Conservation (phyloP, 2,329 filamentous ascomycete genomes). For the Anthostomella pinea region DNA sequence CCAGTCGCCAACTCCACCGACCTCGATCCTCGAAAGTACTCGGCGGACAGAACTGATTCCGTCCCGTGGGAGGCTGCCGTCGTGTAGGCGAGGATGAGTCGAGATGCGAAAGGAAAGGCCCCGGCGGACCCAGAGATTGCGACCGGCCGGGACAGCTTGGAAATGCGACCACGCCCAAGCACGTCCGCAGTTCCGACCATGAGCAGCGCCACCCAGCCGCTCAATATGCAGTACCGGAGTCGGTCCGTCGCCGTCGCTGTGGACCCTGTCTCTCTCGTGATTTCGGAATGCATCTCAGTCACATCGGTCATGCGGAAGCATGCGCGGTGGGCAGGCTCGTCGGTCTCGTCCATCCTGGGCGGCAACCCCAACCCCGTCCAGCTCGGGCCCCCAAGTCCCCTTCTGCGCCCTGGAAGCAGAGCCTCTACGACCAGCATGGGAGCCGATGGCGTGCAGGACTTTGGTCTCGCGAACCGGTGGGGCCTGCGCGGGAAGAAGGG, state of each 20-base stretch:
- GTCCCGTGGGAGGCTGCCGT: constrained; percentile 17
- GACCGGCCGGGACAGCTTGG: constrained; percentile 24
- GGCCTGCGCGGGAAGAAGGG: constrained; percentile 91
- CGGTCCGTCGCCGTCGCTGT: constrained; percentile 75
- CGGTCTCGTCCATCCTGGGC: constrained; percentile 91
- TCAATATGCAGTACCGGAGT: constrained; percentile 57
- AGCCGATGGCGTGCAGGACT: constrained; percentile 48
- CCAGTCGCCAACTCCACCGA: constrained; percentile 1
- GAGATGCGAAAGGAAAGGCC: constrained; percentile 31
- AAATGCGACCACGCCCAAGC: constrained; percentile 25
- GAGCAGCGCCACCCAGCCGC: constrained; percentile 22
- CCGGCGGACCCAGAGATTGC: constrained; percentile 27
- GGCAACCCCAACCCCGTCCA: constrained; percentile 62
- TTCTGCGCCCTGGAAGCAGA: constrained; percentile 41
- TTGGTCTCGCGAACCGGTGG: constrained; percentile 77
- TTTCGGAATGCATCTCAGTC: constrained; percentile 98
- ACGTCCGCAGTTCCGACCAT: constrained; percentile 13
- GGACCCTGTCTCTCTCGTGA: constrained; percentile 87
- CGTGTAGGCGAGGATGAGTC: constrained; percentile 34
- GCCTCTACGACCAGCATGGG: constrained; percentile 34
- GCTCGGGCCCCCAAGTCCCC: constrained; percentile 46
- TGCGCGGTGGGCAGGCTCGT: constrained; percentile 92
- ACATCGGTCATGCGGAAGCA: constrained; percentile 98
- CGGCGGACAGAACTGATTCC: too few species aligned
- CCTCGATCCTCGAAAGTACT: too few species aligned